A percentile compares a stretch with the other conserved stretches of the same genome.
Evolutionary conservation across 768 basidiomycete genomes (phyloP).

Genomic region (Lentinula edodes): DNA sequence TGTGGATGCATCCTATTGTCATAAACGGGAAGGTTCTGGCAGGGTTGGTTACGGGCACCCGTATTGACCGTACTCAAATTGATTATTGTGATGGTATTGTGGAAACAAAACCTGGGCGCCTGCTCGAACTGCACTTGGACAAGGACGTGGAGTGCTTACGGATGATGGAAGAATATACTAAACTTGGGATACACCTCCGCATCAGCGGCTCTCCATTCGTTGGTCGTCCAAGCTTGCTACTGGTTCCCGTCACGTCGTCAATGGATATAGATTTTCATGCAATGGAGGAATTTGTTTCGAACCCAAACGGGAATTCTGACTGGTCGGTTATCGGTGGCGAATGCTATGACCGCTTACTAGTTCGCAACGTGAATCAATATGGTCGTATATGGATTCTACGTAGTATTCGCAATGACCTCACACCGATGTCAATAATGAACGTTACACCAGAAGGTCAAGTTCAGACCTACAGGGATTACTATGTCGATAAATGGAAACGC

Average conservation of each 20-base stretch:
- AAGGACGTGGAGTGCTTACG: slow-evolving; percentile 42
- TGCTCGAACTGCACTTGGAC: slow-evolving; percentile 35
- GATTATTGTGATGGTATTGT: slow-evolving; percentile 29
- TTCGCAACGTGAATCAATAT: slow-evolving; percentile 48
- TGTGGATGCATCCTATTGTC: slow-evolving; percentile 62
- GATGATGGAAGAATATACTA: slow-evolving; percentile 64
- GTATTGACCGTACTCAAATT: slow-evolving; percentile 43
- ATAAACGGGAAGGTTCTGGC: slow-evolving; percentile 45
- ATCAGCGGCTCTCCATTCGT: slow-evolving; percentile 54
- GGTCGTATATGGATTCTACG: slow-evolving; percentile 55
- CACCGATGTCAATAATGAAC: slow-evolving; percentile 43
- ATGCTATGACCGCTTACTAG: slow-evolving; percentile 44
- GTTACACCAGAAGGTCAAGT: slow-evolving; percentile 44
- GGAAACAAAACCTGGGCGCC: slow-evolving; percentile 22
- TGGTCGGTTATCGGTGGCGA: slow-evolving; percentile 50
- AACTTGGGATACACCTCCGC: slow-evolving; percentile 53
- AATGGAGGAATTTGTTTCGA: slow-evolving; percentile 43
- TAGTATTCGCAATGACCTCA: slow-evolving; percentile 57
- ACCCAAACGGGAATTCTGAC: slow-evolving; percentile 45
- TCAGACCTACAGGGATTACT: slow-evolving; percentile 58
- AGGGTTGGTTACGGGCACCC: slow-evolving; percentile 65
- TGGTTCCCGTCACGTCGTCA: slow-evolving; percentile 56
- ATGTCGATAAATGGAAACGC: slow-evolving; percentile 40
- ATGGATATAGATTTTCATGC: slow-evolving; percentile 51
- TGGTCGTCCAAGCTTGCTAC: slow-evolving; percentile 49